These are phyloP conservation scores for Tremellales sp. DNA, from an alignment of 1,284 basidiomycete species.

Conservation along the genomic window DNA sequence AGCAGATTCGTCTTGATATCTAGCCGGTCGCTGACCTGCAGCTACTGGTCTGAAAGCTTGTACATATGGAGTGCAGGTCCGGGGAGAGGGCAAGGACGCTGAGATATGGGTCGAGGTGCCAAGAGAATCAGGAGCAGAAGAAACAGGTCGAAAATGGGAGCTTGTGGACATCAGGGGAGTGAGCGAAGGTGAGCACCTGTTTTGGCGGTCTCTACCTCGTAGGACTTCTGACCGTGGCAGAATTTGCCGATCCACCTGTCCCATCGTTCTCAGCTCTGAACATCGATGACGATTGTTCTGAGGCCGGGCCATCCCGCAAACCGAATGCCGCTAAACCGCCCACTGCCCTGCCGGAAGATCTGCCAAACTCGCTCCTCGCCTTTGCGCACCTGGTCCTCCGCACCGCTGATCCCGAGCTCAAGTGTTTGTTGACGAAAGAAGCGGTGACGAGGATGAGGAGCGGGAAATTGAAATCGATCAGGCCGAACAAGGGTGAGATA, in stretches of 20 bases:
- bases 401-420: constrained; percentile 42
- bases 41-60: constrained; percentile 75
- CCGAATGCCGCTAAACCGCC: constrained; percentile 9
- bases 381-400: constrained; percentile 47
- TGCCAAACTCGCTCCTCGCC: constrained; percentile 40
- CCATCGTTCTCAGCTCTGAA: constrained; percentile 24
- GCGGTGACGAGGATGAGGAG: constrained; percentile 34
- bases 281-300: constrained; percentile 7
- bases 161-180: constrained; percentile 72
- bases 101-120: constrained; percentile 66
- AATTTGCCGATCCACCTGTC: constrained; percentile 66
- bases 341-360: constrained; percentile 16
- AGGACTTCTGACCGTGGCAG: constrained; percentile 42
- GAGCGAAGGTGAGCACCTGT: constrained; percentile 61
- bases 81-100: constrained; percentile 47
- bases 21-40: constrained; percentile 54
- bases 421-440: constrained; percentile 44
- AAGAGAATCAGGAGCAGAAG: constrained; percentile 41
- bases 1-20: constrained; percentile 64
- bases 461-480: constrained; percentile 33
- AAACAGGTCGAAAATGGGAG: constrained; percentile 56
- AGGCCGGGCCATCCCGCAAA: constrained; percentile 6
- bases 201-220: not conserved
- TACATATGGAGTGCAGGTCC: constrained; percentile 64
- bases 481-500: constrained; percentile 33